Evolutionary conservation across 257 asterid species (phyloP).

Genomic region (Datura wrightii): DNA sequence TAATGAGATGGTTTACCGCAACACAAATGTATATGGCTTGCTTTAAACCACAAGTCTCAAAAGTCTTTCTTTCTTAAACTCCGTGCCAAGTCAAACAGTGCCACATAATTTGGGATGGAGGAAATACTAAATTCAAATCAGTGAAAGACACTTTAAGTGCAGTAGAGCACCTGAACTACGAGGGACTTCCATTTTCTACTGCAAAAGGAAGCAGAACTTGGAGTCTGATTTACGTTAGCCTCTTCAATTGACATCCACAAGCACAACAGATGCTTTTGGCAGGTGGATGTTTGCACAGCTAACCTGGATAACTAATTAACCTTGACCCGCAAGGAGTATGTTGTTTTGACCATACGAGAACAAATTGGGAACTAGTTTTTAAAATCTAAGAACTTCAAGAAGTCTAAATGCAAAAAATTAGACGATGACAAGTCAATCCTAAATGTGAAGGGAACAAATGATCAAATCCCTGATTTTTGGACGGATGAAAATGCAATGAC

Average conservation of each 20-base stretch:
- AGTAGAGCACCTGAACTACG: not conserved
- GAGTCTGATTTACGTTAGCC: not conserved
- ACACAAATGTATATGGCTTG: not conserved
- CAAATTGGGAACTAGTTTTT: not conserved
- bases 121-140: not conserved
- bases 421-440: not conserved
- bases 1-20: not conserved
- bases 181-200: not conserved
- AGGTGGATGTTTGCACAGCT: not conserved
- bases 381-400: not conserved
- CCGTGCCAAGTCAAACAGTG: not conserved
- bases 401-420: not conserved
- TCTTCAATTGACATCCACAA: not conserved
- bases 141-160: not conserved
- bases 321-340: not conserved
- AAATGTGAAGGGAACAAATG: not conserved
- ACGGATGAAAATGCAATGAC: not conserved
- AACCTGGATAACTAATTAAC: not conserved
- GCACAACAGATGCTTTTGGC: not conserved
- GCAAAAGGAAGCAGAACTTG: constrained; percentile 2
- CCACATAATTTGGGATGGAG: not conserved
- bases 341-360: not conserved
- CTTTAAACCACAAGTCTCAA: not conserved
- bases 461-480: not conserved
- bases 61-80: not conserved